These are phyloP conservation scores for Auriscalpium microsporum DNA, from an alignment of 768 basidiomycete species.

Conservation along the genomic window DNA sequence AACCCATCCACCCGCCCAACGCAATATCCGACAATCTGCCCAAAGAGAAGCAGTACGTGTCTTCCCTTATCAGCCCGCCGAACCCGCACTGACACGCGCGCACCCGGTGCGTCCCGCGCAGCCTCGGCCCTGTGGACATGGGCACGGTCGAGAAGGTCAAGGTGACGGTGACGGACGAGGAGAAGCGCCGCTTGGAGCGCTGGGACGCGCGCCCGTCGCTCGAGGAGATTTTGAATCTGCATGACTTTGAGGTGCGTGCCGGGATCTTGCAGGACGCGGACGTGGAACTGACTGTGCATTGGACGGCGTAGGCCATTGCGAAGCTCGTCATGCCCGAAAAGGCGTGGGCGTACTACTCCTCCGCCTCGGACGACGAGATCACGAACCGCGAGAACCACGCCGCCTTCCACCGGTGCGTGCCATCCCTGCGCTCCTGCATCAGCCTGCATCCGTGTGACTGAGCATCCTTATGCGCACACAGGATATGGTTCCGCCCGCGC, in stretches of 20 bases:
- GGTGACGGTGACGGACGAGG: constrained; percentile 57
- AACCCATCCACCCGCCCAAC: constrained; percentile 83
- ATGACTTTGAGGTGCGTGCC: constrained; percentile 79
- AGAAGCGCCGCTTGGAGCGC: constrained; percentile 59
- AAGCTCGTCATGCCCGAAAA: constrained; percentile 73
- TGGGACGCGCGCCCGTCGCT: constrained; percentile 60
- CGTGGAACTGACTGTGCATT: background rate
- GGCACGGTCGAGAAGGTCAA: constrained; percentile 56
- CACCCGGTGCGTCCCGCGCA: constrained; percentile 5
- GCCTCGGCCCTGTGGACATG: constrained; percentile 64
- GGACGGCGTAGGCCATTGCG: constrained; percentile 58
- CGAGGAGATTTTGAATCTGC: constrained; percentile 76
- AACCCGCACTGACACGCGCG: too few relatives aligned
- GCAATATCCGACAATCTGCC: constrained; percentile 71
- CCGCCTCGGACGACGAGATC: constrained; percentile 94
- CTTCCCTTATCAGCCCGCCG: background rate
- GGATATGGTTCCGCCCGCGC: constrained; percentile 28
- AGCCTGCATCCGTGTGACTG: too few relatives aligned
- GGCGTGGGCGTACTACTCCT: constrained; percentile 95
- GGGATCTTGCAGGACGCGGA: background rate
- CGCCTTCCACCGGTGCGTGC: constrained; percentile 73
- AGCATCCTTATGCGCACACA: background rate
- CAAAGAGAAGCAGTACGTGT: constrained; percentile 60
- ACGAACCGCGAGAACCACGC: constrained; percentile 83
- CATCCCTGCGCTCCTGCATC: background rate